Percentiles rank a stretch among this genome's conserved stretches.
Conservation (phyloP, 2,329 filamentous ascomycete species). For the Botrytis galanthina region DNA sequence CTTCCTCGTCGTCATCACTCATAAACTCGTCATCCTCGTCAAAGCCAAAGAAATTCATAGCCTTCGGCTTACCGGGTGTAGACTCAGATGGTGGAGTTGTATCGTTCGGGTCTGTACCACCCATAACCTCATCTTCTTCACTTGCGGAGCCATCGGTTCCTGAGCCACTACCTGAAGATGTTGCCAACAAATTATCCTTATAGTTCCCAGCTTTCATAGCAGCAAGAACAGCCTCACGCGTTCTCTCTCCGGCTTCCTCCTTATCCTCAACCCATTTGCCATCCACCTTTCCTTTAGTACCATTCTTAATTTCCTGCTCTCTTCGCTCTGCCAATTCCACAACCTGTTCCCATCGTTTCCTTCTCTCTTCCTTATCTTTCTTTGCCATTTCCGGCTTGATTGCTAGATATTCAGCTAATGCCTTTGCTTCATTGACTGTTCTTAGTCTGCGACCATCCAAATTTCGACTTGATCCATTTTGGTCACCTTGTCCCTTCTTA, state of each 20-base stretch:
- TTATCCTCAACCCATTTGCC: conserved; percentile 95
- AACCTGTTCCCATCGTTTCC: conserved; percentile 83
- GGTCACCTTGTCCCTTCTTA: conserved; percentile 78
- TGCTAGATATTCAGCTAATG: conserved; percentile 88
- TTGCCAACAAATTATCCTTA: conserved; percentile 56
- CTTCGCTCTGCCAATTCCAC: conserved; percentile 79
- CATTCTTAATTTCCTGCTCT: conserved; percentile 78
- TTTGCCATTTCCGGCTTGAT: conserved; percentile 97
- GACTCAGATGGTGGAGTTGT: conserved; percentile 50
- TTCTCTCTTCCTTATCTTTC: conserved; percentile 83
- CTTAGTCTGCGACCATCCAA: conserved; percentile 85
- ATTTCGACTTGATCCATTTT: conserved; percentile 88
- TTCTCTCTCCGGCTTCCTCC: conserved; percentile 83
- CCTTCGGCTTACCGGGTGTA: conserved; percentile 38
- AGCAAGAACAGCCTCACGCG: conserved; percentile 69
- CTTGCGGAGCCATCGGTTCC: conserved; percentile 28
- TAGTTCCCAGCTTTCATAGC: conserved; percentile 65
- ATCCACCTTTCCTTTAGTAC: conserved; percentile 69
- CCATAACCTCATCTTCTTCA: conserved; percentile 37
- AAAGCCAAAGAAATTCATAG: conserved; percentile 67
- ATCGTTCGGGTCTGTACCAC: conserved; percentile 39
- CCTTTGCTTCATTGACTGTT: conserved; percentile 93
- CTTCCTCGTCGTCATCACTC: conserved; percentile 61
- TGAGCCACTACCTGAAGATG: conserved; percentile 40
- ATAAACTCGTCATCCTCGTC: conserved; percentile 76